Conservation (phyloP, 805 yeast genomes). For the Myxozyma sirexii region DNA sequence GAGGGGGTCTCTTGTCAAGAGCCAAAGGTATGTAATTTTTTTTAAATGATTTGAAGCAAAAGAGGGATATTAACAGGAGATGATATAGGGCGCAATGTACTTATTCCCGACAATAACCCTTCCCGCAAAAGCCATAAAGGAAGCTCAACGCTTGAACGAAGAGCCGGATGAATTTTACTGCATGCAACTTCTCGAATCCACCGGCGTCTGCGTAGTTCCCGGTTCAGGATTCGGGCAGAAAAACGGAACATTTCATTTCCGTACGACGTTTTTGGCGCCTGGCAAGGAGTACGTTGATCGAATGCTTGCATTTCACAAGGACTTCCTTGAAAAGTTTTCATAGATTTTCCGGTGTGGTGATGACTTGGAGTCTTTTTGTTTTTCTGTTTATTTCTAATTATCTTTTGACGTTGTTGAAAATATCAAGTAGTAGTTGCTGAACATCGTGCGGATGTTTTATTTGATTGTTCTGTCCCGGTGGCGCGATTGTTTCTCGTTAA, state of each 20-base stretch:
- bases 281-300: constrained; percentile 83
- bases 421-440: too few relatives aligned
- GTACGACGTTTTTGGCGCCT: constrained; percentile 97
- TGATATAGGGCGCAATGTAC: constrained; percentile 84
- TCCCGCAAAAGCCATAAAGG: constrained; percentile 61
- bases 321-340: constrained; percentile 59
- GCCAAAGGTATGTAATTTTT: constrained; percentile 49
- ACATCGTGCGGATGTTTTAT: too few relatives aligned
- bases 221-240: constrained; percentile 97
- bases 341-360: constrained; percentile 1
- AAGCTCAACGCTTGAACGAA: constrained; percentile 59
- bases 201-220: constrained; percentile 97
- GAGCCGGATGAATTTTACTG: constrained; percentile 89
- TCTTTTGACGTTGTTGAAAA: too few relatives aligned
- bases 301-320: constrained; percentile 78
- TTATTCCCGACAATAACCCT: constrained; percentile 79
- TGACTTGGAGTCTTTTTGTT: neutral
- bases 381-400: neutral
- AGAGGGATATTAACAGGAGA: too few relatives aligned
- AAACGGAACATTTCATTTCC: constrained; percentile 83
- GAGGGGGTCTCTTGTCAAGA: constrained; percentile 82
- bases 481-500: too few relatives aligned
- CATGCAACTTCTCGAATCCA: constrained; percentile 72
- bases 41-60: too few relatives aligned
- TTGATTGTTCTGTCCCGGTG: too few relatives aligned